A percentile compares a stretch with the other conserved stretches of the same genome.
Conservation (phyloP, 1,139 yeast genomes). For the Suhomyces anneliseae region DNA sequence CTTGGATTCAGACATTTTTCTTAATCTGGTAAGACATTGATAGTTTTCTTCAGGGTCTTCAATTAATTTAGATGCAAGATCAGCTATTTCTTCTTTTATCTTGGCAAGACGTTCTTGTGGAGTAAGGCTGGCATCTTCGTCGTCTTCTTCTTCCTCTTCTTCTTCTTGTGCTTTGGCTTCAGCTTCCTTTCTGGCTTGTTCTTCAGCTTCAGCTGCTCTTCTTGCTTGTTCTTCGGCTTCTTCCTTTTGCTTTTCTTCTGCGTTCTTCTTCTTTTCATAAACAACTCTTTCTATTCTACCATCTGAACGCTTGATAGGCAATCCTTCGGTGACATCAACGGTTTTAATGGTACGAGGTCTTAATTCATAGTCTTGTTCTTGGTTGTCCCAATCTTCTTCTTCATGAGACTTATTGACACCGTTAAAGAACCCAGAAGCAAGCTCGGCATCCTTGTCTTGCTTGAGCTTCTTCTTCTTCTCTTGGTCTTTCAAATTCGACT, state of each 20-base stretch:
- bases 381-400: slow-evolving; percentile 49
- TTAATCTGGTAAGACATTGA: slow-evolving; percentile 61
- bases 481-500: slow-evolving; percentile 40
- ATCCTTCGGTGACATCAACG: slow-evolving; percentile 58
- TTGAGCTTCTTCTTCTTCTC: slow-evolving; percentile 50
- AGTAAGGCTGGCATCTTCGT: slow-evolving; percentile 48
- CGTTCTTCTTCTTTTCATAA: slow-evolving; percentile 32
- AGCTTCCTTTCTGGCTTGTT: slow-evolving; percentile 22
- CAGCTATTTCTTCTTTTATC: slow-evolving; percentile 83
- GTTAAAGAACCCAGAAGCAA: slow-evolving; percentile 48
- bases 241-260: slow-evolving; percentile 18
- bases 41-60: slow-evolving; percentile 92
- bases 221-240: slow-evolving; percentile 6
- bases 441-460: slow-evolving; percentile 45
- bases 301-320: slow-evolving; percentile 75
- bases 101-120: slow-evolving; percentile 58
- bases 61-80: slow-evolving; percentile 69
- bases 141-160: slow-evolving; percentile 37
- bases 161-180: slow-evolving; percentile 18
- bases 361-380: slow-evolving; percentile 69
- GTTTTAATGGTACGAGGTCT: slow-evolving; percentile 50
- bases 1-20: slow-evolving; percentile 69
- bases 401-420: slow-evolving; percentile 16
- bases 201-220: background rate
- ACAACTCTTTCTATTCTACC: slow-evolving; percentile 71